Evolutionary conservation across 164 flowering plant species (phyloP), one percentile per base, ranked within the genome.

Genomic region (Protea cynaroides): DNA sequence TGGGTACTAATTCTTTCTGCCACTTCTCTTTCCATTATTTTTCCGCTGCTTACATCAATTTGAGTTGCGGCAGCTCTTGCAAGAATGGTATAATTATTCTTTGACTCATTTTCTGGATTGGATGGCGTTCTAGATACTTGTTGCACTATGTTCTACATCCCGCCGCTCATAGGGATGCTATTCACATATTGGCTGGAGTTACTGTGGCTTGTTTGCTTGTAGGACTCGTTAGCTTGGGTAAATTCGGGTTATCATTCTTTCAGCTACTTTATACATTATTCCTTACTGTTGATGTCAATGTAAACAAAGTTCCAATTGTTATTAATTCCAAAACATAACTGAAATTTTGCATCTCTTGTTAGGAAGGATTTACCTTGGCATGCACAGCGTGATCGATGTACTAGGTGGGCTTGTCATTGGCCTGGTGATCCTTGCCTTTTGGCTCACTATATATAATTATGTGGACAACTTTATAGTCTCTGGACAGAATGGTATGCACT

Each of bases 291-390:
- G 14, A 40, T 40, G 46, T 40, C 14, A 12, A 8, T 40, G 46
- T 4, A 40, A 8, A 21, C 25, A 47, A 37, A 55, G 14, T 17
- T 44, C 14, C 25, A 40, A 0, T 56, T 59, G 36, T 59, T 62
- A n/a, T 59, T 54, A 19, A 7, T 65, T 54, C 49, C 47, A 8
- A 40, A 23, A 13, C 51, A 15, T 2, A 47, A 77, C 52, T 68
- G 71, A 75, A 61, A 43, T 62, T 59, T 38, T n/a, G 59, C 9
- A 38, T 74, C 63, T 47, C 61, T 70, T 82, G 53, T 59, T 76
- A 95, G 99, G 97, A 76, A 87, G 99, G 76, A 84, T 95, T 62
- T 95, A 95, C 82, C 96, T 95, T 37, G 99, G 98, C 62, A 95
- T 95, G 99, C 99, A 95, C 84, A 92, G 97, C 72, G 44, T 78